Percentiles rank a stretch among this genome's conserved stretches.
Evolutionary conservation across 2,329 filamentous ascomycete genomes (phyloP).

Genomic region (Fusarium sp.): DNA sequence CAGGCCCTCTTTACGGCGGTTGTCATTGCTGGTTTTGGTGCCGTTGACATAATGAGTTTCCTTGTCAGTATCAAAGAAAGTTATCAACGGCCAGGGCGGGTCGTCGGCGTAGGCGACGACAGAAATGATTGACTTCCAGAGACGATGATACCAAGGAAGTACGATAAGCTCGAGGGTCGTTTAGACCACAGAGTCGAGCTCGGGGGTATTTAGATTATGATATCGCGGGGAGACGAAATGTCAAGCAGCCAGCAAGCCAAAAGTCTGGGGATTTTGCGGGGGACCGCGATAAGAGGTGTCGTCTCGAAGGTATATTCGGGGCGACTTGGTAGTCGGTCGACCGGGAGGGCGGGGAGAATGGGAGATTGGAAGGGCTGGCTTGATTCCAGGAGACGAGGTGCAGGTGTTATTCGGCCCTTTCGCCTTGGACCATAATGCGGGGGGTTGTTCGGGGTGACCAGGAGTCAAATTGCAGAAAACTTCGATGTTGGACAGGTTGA

Average conservation of each 20-base stretch:
- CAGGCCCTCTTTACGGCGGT: constrained; percentile 70
- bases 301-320: constrained; percentile 38
- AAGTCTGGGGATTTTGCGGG: constrained; percentile 47
- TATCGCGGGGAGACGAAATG: constrained; percentile 16
- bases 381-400: constrained; percentile 38
- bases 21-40: constrained; percentile 44
- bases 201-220: constrained; percentile 10
- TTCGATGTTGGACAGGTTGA: background rate
- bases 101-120: constrained; percentile 14
- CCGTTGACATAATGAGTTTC: background rate
- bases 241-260: constrained; percentile 26
- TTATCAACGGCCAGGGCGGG: constrained; percentile 5
- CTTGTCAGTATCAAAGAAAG: background rate
- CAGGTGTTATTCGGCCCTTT: constrained; percentile 52
- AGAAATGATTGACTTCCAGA: constrained; percentile 22
- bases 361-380: constrained; percentile 32
- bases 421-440: constrained; percentile 47
- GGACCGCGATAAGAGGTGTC: constrained; percentile 33
- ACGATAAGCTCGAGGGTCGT: constrained; percentile 4
- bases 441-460: constrained; percentile 34
- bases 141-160: background rate
- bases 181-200: constrained; percentile 5
- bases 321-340: constrained; percentile 33
- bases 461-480: constrained; percentile 8
- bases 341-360: constrained; percentile 24